Evolutionary conservation across 495 filamentous ascomycete genomes (phyloP), one percentile per base, ranked within the genome.

Genomic region (Aspergillus taichungensis): DNA sequence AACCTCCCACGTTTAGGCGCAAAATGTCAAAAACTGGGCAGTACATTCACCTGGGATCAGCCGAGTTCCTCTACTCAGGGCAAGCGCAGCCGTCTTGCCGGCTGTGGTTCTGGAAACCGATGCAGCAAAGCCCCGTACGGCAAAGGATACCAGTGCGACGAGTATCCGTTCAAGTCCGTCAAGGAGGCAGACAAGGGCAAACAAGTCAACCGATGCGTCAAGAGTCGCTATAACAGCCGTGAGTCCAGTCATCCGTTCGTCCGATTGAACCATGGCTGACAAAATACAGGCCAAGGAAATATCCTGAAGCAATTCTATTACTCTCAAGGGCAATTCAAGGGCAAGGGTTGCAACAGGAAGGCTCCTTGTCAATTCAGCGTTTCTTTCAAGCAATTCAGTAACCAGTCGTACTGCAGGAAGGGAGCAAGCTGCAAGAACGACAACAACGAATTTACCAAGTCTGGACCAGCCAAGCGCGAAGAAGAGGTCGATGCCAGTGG

Each of bases 141-240:
- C 40, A 31, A 12, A 6, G 40, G 28, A 6, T 42, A 42, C 28
- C 40, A 42, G 29, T 42, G 40, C 13, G 40, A 42, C 29, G 40
- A 42, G 40, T 42, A 31, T 31, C 40, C 40, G 6, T 42, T 42
- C 40, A 42, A 42, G 40, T 42, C 40, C 28, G 40, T 42, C 27
- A 30, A 32, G 28, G 40, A 42, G 40, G 27, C 40, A 31, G 40
- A 42, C 27, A 30, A 31, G n/a, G 28, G 40, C 40, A 42, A 42
- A 0, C 40, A 42, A 30, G 28, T 42, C 11, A 42, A 42, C 28
- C 40, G 28, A 12, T 42, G 40, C 40, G 40, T 42, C 30, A 31
- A 13, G 13, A 30, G 9, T 1, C 28, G 3, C n/a, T 31, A 42
- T 30, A 42, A 38, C 13, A 38, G 12, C 36, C 11, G 11, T 38